These are phyloP conservation scores for Ustilago cynodontis DNA, from an alignment of 1,284 basidiomycete species.

Conservation along the genomic window DNA sequence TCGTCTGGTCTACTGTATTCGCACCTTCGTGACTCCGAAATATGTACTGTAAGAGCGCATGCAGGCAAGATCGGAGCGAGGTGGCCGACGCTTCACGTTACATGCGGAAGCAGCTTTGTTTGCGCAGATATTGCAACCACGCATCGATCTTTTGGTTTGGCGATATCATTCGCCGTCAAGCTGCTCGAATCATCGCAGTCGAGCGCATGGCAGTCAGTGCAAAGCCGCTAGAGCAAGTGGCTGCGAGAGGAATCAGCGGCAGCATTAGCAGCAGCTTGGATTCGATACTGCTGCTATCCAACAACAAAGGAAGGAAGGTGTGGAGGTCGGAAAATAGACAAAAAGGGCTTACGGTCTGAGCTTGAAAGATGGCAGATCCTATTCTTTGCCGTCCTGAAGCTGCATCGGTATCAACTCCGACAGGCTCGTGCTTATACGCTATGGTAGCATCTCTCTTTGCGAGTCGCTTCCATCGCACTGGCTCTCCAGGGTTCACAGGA, in stretches of 20 bases:
- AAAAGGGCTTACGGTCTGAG: constrained; percentile 6
- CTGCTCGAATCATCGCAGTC: too few relatives aligned
- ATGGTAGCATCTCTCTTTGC: background rate
- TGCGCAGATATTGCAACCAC: constrained; percentile 8
- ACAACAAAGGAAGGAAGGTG: background rate
- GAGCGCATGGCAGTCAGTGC: too few relatives aligned
- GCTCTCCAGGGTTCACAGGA: background rate
- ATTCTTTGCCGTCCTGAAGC: background rate
- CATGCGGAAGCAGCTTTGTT: background rate
- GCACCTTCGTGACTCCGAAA: too few relatives aligned
- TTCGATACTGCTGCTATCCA: too few relatives aligned
- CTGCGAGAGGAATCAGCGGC: background rate
- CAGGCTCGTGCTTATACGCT: background rate
- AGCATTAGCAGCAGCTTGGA: background rate
- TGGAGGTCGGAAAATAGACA: background rate
- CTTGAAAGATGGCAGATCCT: constrained; percentile 4
- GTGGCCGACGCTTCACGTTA: background rate
- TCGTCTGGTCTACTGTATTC: too few relatives aligned
- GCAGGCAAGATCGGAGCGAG: constrained; percentile 1
- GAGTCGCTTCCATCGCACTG: background rate
- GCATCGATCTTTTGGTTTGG: background rate
- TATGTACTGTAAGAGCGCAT: too few relatives aligned
- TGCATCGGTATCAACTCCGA: constrained; percentile 10
- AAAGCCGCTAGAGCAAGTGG: background rate
- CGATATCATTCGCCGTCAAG: background rate